Evolutionary conservation across 2,329 filamentous ascomycete genomes (phyloP).

Genomic region (Cladophialophora carrionii): DNA sequence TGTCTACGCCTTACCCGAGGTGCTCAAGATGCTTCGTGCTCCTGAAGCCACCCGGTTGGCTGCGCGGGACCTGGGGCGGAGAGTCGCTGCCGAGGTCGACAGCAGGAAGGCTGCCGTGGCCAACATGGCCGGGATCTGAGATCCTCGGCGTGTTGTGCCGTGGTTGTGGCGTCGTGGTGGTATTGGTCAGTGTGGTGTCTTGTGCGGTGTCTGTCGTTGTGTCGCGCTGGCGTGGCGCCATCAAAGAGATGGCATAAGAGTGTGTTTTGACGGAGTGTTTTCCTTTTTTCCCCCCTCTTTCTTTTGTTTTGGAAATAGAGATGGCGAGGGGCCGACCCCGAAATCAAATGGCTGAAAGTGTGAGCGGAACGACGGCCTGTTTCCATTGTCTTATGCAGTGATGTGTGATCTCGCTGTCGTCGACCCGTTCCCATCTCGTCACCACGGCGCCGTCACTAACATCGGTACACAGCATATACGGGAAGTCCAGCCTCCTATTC

Average conservation of each 20-base stretch:
- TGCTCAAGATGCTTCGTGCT: constrained; percentile 56
- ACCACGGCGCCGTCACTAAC: background rate
- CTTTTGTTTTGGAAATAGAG: constrained; percentile 2
- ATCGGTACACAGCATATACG: background rate
- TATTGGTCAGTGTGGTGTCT: background rate
- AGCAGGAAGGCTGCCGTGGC: constrained; percentile 2
- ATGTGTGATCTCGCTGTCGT: background rate
- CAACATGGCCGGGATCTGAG: background rate
- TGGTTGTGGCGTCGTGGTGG: background rate
- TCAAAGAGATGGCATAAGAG: constrained; percentile 2
- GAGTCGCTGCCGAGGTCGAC: constrained; percentile 32
- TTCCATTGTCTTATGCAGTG: background rate
- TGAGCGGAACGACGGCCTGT: background rate
- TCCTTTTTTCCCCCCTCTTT: background rate
- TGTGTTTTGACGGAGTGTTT: constrained; percentile 2
- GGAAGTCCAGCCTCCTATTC: background rate
- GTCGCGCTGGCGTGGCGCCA: constrained; percentile 1
- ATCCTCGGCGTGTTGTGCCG: background rate
- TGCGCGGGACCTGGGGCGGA: constrained; percentile 47
- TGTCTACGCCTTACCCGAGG: constrained; percentile 53
- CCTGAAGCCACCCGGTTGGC: constrained; percentile 45
- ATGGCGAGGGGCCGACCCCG: background rate
- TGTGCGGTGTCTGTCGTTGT: background rate
- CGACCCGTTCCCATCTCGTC: background rate
- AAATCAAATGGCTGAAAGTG: background rate